phyloP scores from a whole-genome alignment of 257 asterid genomes.

The Petunia secreta region DNA sequence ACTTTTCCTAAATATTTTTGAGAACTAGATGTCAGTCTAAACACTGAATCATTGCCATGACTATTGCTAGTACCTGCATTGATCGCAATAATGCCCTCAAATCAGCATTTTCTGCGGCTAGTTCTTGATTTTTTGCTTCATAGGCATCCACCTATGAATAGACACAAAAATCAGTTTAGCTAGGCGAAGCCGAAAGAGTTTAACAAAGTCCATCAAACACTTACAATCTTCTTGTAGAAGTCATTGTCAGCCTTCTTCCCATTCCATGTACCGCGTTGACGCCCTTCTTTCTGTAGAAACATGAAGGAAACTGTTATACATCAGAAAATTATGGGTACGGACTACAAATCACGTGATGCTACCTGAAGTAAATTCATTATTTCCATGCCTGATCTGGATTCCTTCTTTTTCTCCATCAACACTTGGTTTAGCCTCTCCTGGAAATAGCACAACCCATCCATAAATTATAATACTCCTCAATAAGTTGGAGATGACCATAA shows the following conservation, averaged over 20 bases:
- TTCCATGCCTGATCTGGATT: slow-evolving; percentile 98
- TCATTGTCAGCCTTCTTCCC: slow-evolving; percentile 88
- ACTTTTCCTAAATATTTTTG: not conserved
- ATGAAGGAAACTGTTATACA: slow-evolving; percentile 29
- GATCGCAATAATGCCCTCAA: slow-evolving; percentile 91
- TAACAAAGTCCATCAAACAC: slow-evolving; percentile 38
- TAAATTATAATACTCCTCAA: not conserved
- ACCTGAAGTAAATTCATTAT: slow-evolving; percentile 97
- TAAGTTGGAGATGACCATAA: not conserved
- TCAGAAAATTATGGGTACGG: slow-evolving; percentile 7
- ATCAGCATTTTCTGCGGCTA: slow-evolving; percentile 90
- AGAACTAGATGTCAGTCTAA: not conserved
- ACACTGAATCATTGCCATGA: not conserved
- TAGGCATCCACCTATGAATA: slow-evolving; percentile 85
- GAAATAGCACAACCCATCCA: slow-evolving; percentile 26
- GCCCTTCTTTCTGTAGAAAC: slow-evolving; percentile 86
- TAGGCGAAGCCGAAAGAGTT: slow-evolving; percentile 6
- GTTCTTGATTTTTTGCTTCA: slow-evolving; percentile 95
- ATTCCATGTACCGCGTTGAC: slow-evolving; percentile 98
- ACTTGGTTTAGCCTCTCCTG: slow-evolving; percentile 96
- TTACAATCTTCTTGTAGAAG: slow-evolving; percentile 89
- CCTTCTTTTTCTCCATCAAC: slow-evolving; percentile 93
- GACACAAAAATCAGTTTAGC: slow-evolving; percentile 12
- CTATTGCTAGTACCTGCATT: slow-evolving; percentile 68
- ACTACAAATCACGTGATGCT: slow-evolving; percentile 23